A percentile compares a stretch with the other conserved stretches of the same genome.
Conservation (phyloP, 495 filamentous ascomycete genomes). For the Aspergillus steynii region DNA sequence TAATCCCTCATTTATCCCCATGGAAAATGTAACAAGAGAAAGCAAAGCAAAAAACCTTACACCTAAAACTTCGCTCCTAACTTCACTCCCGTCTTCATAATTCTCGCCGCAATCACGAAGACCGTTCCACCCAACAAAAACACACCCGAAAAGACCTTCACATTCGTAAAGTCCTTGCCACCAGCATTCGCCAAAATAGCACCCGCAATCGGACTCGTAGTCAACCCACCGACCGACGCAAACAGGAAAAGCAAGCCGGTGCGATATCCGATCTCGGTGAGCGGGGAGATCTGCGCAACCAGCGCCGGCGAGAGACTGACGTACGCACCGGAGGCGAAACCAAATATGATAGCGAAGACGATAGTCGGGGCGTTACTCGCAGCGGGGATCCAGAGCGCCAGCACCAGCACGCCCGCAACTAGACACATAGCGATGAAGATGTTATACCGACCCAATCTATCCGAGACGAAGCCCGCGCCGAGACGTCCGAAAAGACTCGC, state of each 20-base stretch:
- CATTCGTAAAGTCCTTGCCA: constrained; percentile 17
- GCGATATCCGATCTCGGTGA: constrained; percentile 27
- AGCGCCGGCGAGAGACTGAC: constrained; percentile 31
- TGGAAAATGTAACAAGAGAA: neutral
- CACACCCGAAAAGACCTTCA: constrained; percentile 31
- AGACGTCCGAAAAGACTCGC: constrained; percentile 34
- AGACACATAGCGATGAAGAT: constrained; percentile 24
- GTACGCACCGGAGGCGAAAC: constrained; percentile 36
- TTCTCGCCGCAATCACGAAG: constrained; percentile 14
- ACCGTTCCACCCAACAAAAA: constrained; percentile 19
- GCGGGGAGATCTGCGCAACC: constrained; percentile 28
- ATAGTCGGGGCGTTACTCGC: constrained; percentile 24
- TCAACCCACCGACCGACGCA: constrained; percentile 41
- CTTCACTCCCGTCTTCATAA: constrained; percentile 15
- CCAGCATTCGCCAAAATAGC: constrained; percentile 21
- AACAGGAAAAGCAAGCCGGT: constrained; percentile 24
- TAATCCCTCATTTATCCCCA: neutral
- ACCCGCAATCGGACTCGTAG: constrained; percentile 67
- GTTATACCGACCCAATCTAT: constrained; percentile 38
- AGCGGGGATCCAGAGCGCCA: constrained; percentile 37
- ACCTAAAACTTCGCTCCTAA: constrained; percentile 17
- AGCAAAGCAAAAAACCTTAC: neutral
- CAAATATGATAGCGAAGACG: constrained; percentile 31
- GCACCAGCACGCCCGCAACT: constrained; percentile 25
- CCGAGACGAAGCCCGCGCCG: constrained; percentile 28